Evolutionary conservation across 2,329 filamentous ascomycete species (phyloP), one percentile per base, ranked within the genome.

Genomic region (Cercospora sojina): DNA sequence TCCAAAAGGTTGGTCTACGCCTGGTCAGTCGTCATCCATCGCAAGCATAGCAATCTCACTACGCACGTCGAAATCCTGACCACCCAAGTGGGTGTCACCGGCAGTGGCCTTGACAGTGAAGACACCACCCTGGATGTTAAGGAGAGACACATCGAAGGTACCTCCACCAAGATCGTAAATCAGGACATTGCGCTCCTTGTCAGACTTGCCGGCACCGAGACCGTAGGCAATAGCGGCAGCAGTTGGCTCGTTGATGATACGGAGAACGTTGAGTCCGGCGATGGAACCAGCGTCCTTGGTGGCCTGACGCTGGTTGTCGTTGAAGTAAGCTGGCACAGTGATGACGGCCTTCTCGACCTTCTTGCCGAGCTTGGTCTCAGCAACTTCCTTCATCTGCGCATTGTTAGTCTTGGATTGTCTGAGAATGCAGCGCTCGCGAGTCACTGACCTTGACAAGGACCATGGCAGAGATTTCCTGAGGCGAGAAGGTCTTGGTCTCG

Each of bases 131-230:
- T 98, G 93, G 81, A 99, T 98, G 87, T 97, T 94, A 55, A 99
- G 88, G 74, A 98, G 92, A 71, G 95, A 98, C 29, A 99, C 95
- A 97, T 99, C 95, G 84, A 99, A 99, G 81, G 95, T 99, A 88
- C 95, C 95, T 88, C 95, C 95, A 88, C 95, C 95, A 71, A 99
- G 90, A 90, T 99, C 95, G 87, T 98, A 99, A 86, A 99, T 98
- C 75, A 99, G 88, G 78, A 99, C 94, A 81, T 98, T 97, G 79
- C 95, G 92, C 88, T 98, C 95, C 88, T 97, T 97, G 82, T 91
- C 91, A 63, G 92, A 91, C 74, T 77, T 77, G 66, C 75, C 75
- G 51, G 75, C 70, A 64, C 75, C 75, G 69, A 99, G 91, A 88
- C 95, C 95, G 83, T 99, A 99, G 77, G 95, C 95, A 77, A 98